Base-by-base conservation (phyloP, 768 basidiomycete species). In the Agrocybe praecox region DNA sequence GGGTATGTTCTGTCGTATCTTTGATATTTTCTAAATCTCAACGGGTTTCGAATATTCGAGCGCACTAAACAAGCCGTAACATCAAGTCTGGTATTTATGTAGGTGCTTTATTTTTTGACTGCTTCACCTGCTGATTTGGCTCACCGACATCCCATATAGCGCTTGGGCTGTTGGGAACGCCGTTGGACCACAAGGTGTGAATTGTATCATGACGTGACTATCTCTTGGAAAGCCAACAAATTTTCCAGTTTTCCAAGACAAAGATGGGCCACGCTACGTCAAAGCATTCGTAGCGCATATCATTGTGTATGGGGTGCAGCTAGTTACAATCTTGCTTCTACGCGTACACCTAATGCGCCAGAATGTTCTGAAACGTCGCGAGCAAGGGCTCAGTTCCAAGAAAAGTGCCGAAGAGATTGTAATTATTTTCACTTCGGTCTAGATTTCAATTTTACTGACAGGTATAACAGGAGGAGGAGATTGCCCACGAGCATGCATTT, bases 131-230 rank as follows among this genome's bases (percentile, higher is more conserved):
- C 26, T 32, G 42, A 53, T 29, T 4, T 9, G 7, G 14, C 26
- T n/a, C 43, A 17, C 24, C 46, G 34, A 33, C 23, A 42, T 22
- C 49, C 34, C 29, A 22, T 10, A 17, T 26, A 77, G 74, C 48
- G 78, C 78, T 7, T 83, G 80, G 79, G 78, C 81, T 19, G 75
- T 75, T 6, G 81, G 81, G 9, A 83, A 82, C 63, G 77, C 80
- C 17, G 65, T 80, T 56, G 77, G 75, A 2, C 78, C 77, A 6
- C 78, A 80, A 72, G 72, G 76, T 48, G 17, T 29, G 23, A 29
- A 15, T 46, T 22, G 11, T 15, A 47, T 49, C n/a, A 32, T 6
- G 32, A 26, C 10, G 21, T 15, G 17, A 33, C 15, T 23, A 24
- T 47, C 2, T 47, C 2, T 15, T 26, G 15, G 29, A 33, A 46